Percentiles rank a stretch among this genome's conserved stretches.
phyloP scores from a whole-genome alignment of 345 rosid species.

The Eucalyptus melliodora region DNA sequence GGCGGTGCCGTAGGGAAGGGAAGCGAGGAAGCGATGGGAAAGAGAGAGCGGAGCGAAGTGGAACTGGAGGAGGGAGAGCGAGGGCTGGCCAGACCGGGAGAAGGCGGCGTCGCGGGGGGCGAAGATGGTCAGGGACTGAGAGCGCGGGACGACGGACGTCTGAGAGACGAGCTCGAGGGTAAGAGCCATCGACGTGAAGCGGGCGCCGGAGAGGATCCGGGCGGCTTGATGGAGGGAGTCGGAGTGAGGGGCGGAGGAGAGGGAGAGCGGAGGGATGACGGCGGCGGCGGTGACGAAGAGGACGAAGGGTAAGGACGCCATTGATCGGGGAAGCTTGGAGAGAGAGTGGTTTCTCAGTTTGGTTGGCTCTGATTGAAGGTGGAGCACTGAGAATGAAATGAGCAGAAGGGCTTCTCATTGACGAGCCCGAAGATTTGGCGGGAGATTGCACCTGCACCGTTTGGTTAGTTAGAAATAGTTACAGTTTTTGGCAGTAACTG shows the following conservation, averaged over 20 bases:
- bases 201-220: conserved; percentile 7
- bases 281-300: neutral
- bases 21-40: conserved; percentile 9
- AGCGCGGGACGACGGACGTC: neutral
- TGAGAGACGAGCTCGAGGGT: conserved; percentile 20
- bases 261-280: neutral
- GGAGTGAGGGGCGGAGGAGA: neutral
- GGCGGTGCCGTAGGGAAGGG: conserved; percentile 13
- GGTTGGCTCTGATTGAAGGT: neutral
- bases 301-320: conserved; percentile 2
- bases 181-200: conserved; percentile 28
- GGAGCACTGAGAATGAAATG: neutral
- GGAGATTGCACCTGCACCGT: neutral
- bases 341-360: neutral
- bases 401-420: neutral
- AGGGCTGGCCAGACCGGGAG: conserved; percentile 24
- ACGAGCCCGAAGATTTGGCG: neutral
- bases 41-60: conserved; percentile 28
- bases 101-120: conserved; percentile 35
- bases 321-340: neutral
- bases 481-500: neutral
- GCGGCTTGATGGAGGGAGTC: conserved; percentile 8
- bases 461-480: neutral
- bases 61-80: conserved; percentile 24
- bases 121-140: conserved; percentile 32